These are phyloP conservation scores for Epichloe coenophiala DNA, from an alignment of 2,329 filamentous ascomycete species.

Conservation along the genomic window DNA sequence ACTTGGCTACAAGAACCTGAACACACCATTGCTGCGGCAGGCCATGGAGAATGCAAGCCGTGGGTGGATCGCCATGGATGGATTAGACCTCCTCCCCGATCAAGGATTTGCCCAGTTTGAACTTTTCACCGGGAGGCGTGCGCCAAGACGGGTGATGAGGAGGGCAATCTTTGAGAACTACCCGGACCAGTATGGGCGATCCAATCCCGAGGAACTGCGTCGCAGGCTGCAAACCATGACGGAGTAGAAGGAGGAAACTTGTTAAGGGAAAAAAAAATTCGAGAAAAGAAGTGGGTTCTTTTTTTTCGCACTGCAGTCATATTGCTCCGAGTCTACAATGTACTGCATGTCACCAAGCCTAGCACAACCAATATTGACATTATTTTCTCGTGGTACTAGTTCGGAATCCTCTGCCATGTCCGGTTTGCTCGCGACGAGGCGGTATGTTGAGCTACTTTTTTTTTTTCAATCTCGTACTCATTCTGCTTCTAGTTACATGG, in stretches of 20 bases:
- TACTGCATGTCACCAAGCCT: no score
- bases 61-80: conserved; percentile 65
- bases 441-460: no score
- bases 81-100: conserved; percentile 62
- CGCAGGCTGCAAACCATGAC: conserved; percentile 14
- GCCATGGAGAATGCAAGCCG: conserved; percentile 44
- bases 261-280: no score
- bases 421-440: no score
- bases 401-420: no score
- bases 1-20: conserved; percentile 58
- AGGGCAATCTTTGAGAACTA: conserved; percentile 42
- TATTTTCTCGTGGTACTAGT: no score
- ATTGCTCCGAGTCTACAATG: no score
- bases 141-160: conserved; percentile 51
- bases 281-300: no score
- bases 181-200: conserved; percentile 26
- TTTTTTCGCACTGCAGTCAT: no score
- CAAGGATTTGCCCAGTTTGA: conserved; percentile 76
- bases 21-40: conserved; percentile 58
- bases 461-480: no score
- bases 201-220: conserved; percentile 26
- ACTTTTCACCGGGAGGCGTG: conserved; percentile 52
- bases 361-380: no score
- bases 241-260: conserved; percentile 5
- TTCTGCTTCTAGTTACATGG: no score